phyloP scores from a whole-genome alignment of 2,329 filamentous ascomycete species.

The Aureobasidium subglaciale region DNA sequence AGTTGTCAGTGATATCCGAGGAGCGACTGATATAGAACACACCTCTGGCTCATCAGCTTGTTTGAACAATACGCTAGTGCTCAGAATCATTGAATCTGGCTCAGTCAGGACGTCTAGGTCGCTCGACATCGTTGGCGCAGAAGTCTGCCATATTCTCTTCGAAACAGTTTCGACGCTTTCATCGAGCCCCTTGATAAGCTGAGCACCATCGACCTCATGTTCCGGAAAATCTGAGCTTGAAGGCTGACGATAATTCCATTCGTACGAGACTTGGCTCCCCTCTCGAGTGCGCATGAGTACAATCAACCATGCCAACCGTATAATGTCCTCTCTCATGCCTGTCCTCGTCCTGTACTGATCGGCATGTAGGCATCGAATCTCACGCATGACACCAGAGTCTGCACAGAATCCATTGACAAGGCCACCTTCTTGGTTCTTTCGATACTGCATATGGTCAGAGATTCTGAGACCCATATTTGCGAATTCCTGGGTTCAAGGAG shows the following conservation, averaged over 20 bases:
- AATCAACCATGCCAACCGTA: conserved; percentile 41
- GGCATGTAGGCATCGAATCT: conserved; percentile 24
- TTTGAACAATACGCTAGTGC: conserved; percentile 8
- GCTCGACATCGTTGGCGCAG: conserved; percentile 19
- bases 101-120: not conserved
- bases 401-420: not conserved
- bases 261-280: conserved; percentile 30
- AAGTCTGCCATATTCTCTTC: conserved; percentile 22
- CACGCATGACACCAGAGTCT: not conserved
- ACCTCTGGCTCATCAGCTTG: not conserved
- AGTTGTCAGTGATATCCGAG: not conserved
- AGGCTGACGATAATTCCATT: conserved; percentile 32
- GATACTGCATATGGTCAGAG: not conserved
- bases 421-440: not conserved
- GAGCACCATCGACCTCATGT: not conserved
- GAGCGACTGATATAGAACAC: too few relatives aligned
- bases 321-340: conserved; percentile 34
- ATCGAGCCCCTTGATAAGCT: conserved; percentile 30
- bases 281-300: conserved; percentile 39
- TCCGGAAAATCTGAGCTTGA: conserved; percentile 24
- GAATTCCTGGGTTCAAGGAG: not conserved
- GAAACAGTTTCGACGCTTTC: conserved; percentile 25
- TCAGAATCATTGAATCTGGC: conserved; percentile 9
- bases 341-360: conserved; percentile 25
- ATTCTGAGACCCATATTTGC: not conserved